Evolutionary conservation across 2,329 filamentous ascomycete genomes (phyloP).

Genomic region (Alternaria novae-zelandiae): DNA sequence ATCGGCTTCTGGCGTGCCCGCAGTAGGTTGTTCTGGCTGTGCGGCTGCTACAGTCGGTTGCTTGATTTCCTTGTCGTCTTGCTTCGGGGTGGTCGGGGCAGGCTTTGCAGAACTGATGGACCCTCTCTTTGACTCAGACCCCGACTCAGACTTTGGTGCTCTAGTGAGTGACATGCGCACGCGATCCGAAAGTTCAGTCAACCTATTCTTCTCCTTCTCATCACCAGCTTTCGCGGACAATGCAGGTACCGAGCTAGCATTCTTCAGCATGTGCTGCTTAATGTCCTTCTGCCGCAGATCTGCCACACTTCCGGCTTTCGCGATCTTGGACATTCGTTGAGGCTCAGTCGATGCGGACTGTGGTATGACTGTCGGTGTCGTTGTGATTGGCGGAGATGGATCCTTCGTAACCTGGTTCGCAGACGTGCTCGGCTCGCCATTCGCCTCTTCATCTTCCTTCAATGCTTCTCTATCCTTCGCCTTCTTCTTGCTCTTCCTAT

Average conservation of each 20-base stretch:
- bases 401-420: constrained; percentile 11
- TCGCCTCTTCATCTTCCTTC: constrained; percentile 17
- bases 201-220: constrained; percentile 27
- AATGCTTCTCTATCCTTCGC: constrained; percentile 22
- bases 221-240: constrained; percentile 22
- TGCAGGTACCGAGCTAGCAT: constrained; percentile 33
- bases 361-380: background rate
- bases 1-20: background rate
- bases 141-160: constrained; percentile 31
- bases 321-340: constrained; percentile 18
- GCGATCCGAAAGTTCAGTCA: constrained; percentile 30
- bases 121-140: constrained; percentile 29
- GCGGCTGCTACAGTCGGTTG: constrained; percentile 1
- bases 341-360: background rate
- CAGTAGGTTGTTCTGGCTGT: background rate
- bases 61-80: constrained; percentile 10
- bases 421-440: constrained; percentile 14
- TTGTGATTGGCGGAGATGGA: background rate
- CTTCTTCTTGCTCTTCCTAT: constrained; percentile 33
- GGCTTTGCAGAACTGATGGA: constrained; percentile 11
- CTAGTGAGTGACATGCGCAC: constrained; percentile 34
- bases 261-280: constrained; percentile 36
- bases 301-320: constrained; percentile 38
- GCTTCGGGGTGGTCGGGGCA: constrained; percentile 11
- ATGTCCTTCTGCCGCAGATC: constrained; percentile 32